Evolutionary conservation across 129 eudicot species (phyloP), one percentile per base, ranked within the genome.

Genomic region (Kitagawia praeruptora): DNA sequence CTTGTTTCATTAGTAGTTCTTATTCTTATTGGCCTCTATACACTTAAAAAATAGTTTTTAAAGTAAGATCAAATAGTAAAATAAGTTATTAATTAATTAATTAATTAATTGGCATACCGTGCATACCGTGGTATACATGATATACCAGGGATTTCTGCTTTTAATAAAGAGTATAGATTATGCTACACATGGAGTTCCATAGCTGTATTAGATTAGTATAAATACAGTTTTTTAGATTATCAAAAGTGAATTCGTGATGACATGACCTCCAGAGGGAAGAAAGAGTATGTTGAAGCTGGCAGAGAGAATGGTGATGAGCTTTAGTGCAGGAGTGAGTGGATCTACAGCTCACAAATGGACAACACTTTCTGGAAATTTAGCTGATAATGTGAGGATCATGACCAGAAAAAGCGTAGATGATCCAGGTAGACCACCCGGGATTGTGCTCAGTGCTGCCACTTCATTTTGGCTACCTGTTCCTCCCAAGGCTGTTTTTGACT

Each of bases 301-400:
- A 0, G 87, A 83, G 81, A 85, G 88, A 81, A 83, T 88, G 91
- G 87, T 88, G 44, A 80, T 53, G 18, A 75, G 80, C 61, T 88
- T 85, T n/a, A 79, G 83, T 46, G 80, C 77, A 16, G 82, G 87
- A 70, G 75, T 88, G 46, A 88, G 77, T 27, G 78, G 85, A 2
- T 45, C 83, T 13, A 72, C 81, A 8, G 78, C 83, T 28, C 80
- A 80, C 46, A 84, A 73, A 14, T 87, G 88, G 88, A 85, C 83
- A 21, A 34, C 79, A 7, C 19, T 83, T 19, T 75, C 83, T 34
- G 85, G 81, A 25, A 38, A 34, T 39, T 67, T 76, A 47, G 87
- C 79, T 49, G 80, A 80, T 27, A 80, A 83, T 56, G 86, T 82
- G 4, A 38, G 82, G 82, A 38, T 83, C 85, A 42, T 77, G 81